These are phyloP conservation scores for Vanilla planifolia DNA, from an alignment of 106 monocot species.

Conservation along the genomic window DNA sequence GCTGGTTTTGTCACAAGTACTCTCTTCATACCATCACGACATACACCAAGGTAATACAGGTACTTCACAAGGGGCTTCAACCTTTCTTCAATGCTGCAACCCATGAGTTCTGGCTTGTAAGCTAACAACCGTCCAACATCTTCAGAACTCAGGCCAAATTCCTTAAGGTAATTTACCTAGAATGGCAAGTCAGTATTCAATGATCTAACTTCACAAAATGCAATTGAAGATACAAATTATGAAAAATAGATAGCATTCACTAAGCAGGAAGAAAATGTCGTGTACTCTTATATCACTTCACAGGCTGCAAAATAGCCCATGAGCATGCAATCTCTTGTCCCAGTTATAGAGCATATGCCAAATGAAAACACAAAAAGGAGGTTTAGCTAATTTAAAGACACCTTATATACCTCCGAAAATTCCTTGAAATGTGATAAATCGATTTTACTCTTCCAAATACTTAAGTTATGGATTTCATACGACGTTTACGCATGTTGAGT, in stretches of 20 bases:
- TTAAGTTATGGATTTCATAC: no score
- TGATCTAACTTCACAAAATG: background rate
- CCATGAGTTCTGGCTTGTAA: slow-evolving; percentile 89
- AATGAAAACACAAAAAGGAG: background rate
- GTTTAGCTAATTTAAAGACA: no score
- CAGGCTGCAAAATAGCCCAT: background rate
- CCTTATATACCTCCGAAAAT: no score
- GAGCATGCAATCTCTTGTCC: slow-evolving; percentile 4
- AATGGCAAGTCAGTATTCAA: slow-evolving; percentile 7
- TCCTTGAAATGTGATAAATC: no score
- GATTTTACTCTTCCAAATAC: no score
- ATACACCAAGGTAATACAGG: slow-evolving; percentile 80
- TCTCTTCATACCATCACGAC: slow-evolving; percentile 87
- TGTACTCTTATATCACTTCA: background rate
- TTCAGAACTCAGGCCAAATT: slow-evolving; percentile 67
- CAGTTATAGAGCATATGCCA: background rate
- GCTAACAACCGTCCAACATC: slow-evolving; percentile 71
- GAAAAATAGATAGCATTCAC: background rate
- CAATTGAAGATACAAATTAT: background rate
- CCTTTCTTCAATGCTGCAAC: slow-evolving; percentile 87
- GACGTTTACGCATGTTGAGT: no score
- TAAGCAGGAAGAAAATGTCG: background rate
- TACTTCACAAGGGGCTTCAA: slow-evolving; percentile 96
- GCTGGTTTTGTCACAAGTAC: slow-evolving; percentile 78
- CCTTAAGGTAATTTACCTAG: slow-evolving; percentile 77